Percentiles rank a stretch among this genome's conserved stretches.
Conservation (phyloP, 306 rosid genomes). For the Dalbergia cochinchinensis region DNA sequence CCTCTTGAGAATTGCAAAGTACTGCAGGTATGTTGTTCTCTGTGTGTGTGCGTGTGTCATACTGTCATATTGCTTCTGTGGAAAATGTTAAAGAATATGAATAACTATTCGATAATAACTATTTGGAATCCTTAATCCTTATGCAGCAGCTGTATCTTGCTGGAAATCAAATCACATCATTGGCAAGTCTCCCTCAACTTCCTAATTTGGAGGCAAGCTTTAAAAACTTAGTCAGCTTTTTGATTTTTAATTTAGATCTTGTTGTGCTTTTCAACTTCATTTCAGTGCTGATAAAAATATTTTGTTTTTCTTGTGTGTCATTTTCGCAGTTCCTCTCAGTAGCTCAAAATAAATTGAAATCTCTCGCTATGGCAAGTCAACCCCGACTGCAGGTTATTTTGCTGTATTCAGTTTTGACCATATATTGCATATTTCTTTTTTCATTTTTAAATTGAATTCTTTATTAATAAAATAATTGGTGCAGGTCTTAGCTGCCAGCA, state of each 20-base stretch:
- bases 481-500: slow-evolving; percentile 99
- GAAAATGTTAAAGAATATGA: not conserved
- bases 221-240: slow-evolving; percentile 16
- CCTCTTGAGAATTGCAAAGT: slow-evolving; percentile 94
- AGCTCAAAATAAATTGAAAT: slow-evolving; percentile 96
- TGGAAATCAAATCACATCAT: slow-evolving; percentile 97
- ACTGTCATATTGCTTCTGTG: slow-evolving; percentile 34
- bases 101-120: slow-evolving; percentile 8
- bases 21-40: slow-evolving; percentile 72
- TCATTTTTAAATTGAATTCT: not conserved
- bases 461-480: slow-evolving; percentile 40
- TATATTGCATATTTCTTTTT: slow-evolving; percentile 11
- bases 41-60: not conserved
- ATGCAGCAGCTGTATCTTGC: slow-evolving; percentile 96
- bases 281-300: slow-evolving; percentile 29
- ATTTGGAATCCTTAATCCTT: slow-evolving; percentile 43
- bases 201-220: slow-evolving; percentile 94
- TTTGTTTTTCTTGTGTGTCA: slow-evolving; percentile 20
- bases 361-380: slow-evolving; percentile 96
- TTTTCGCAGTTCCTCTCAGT: slow-evolving; percentile 89
- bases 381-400: slow-evolving; percentile 93
- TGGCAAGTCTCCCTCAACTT: slow-evolving; percentile 95
- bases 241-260: slow-evolving; percentile 31
- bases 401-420: slow-evolving; percentile 39
- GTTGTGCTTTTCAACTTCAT: slow-evolving; percentile 34